Percentiles rank a stretch among this genome's conserved stretches.
phyloP scores from a whole-genome alignment of 208 protist genomes.

The Acanthamoeba castellanii region DNA sequence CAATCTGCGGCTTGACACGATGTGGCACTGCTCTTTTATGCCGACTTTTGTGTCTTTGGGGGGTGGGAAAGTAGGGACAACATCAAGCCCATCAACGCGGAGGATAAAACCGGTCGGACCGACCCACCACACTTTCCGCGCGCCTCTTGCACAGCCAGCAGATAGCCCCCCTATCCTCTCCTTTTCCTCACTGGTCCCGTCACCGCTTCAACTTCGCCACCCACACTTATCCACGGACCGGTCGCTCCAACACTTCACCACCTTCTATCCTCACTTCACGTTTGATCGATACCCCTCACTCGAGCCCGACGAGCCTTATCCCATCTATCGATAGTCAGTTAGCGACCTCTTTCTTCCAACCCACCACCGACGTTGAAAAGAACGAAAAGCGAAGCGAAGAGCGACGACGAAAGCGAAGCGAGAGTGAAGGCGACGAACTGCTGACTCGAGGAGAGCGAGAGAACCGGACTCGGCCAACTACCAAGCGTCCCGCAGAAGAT shows the following conservation, averaged over 20 bases:
- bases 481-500: not conserved
- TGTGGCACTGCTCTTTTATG: not conserved
- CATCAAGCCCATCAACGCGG: slow-evolving; percentile 17
- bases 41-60: not conserved
- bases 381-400: not conserved
- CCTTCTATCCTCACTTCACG: too few relatives aligned
- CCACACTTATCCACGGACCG: not conserved
- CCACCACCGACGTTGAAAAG: not conserved
- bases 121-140: not conserved
- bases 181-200: not conserved
- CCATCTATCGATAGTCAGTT: not conserved
- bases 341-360: too few relatives aligned
- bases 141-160: not conserved
- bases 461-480: not conserved
- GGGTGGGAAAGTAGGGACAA: slow-evolving; percentile 45
- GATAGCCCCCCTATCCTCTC: not conserved
- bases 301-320: not conserved
- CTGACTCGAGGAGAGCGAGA: not conserved
- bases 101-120: not conserved
- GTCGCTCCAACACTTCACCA: not conserved
- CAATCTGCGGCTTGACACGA: not conserved
- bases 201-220: not conserved
- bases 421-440: not conserved
- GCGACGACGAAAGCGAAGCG: not conserved
- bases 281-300: not conserved